Conservation (phyloP, 345 rosid genomes). For the Turritis glabra region DNA sequence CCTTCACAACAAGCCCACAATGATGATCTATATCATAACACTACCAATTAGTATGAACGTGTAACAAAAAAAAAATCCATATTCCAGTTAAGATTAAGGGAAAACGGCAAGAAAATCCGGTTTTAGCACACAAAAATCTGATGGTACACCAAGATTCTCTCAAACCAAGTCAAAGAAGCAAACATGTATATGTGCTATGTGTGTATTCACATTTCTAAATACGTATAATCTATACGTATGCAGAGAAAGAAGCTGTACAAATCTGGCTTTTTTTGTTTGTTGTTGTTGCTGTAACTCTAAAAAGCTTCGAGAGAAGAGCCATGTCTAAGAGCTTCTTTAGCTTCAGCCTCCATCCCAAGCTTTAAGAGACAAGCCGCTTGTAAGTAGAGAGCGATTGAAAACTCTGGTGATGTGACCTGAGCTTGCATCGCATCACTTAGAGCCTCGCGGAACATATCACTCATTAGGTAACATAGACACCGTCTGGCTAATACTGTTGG, state of each 20-base stretch:
- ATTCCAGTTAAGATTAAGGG: constrained; percentile 20
- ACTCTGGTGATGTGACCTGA: constrained; percentile 77
- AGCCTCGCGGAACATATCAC: constrained; percentile 72
- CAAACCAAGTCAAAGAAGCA: constrained; percentile 29
- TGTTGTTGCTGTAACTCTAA: constrained; percentile 38
- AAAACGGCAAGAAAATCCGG: constrained; percentile 14
- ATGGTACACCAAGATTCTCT: constrained; percentile 31
- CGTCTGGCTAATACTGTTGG: constrained; percentile 88
- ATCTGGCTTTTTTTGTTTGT: constrained; percentile 24
- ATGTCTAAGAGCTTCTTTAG: constrained; percentile 78
- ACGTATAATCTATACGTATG: background rate
- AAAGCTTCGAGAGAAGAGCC: constrained; percentile 70
- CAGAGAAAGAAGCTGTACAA: constrained; percentile 46
- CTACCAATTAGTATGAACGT: constrained; percentile 7
- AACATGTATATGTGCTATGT: constrained; percentile 25
- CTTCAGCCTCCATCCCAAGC: constrained; percentile 89
- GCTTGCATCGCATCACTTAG: constrained; percentile 93
- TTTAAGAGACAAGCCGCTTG: constrained; percentile 83
- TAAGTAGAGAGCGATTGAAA: constrained; percentile 78
- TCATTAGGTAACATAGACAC: constrained; percentile 81
- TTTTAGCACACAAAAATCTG: constrained; percentile 33
- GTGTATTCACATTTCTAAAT: constrained; percentile 28
- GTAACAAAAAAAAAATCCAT: background rate
- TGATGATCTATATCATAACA: background rate
- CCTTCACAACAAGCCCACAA: constrained; percentile 8